Base-by-base conservation (phyloP, 2,329 filamentous ascomycete genomes). In the Lizonia empirigonia region DNA sequence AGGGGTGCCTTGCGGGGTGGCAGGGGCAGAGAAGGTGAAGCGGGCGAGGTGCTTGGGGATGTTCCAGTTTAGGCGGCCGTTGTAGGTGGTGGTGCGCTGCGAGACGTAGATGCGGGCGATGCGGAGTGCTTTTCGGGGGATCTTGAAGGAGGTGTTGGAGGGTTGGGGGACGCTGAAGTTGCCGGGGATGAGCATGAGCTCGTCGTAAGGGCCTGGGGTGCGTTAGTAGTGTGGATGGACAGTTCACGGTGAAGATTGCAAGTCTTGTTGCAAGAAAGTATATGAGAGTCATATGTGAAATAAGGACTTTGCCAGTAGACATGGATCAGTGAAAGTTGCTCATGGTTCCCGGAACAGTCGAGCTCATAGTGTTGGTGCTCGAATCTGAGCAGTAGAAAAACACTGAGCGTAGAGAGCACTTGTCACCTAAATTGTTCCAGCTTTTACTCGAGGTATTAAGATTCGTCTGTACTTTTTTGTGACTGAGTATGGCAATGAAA, bases 21-120 rank as follows among this genome's bases (percentile, higher is more conserved):
- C 46, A 0, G 65, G 65, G 0, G 65, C 56, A 12, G 65, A 69
- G 54, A 70, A 72, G 12, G 55, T 46, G 53, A 71, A 71, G 19
- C 69, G 67, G 0, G 68, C 67, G 15, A 71, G 63, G 50, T 70
- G 66, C 46, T 72, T 71, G 9, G 69, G 65, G 20, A 72, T 71
- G 53, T 72, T 69, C 66, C 68, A 71, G 40, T 71, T 70, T 3
- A 66, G 34, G 26, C 68, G 65, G 27, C 68, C 67, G 41, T 71
- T 71, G 55, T 71, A 70, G 12, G 52, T 50, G 9, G 68, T 72
- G 8, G 62, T 67, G 46, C 63, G 61, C 32, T 71, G 67, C 22
- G 66, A 69, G 36, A 71, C 67, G 48, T 71, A 72, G 34, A 71
- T 71, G 24, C 67, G 63, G 19, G 58, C 50, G 20, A 71, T 66